Base-by-base conservation (phyloP, 2,329 filamentous ascomycete species). In the Aspergillus pseudoterreus region DNA sequence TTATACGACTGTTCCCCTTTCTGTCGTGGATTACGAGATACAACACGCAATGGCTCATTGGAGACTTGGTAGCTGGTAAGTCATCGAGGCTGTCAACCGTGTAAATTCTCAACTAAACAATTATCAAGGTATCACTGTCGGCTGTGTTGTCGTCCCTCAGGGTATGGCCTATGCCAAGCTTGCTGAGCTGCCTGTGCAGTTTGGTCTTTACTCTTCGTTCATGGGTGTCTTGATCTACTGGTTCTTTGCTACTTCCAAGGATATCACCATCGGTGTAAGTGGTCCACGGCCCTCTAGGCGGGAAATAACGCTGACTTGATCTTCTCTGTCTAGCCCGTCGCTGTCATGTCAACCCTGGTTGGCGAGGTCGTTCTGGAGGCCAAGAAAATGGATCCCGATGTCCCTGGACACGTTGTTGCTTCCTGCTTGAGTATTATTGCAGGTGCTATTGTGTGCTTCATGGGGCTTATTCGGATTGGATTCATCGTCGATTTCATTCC, bases 231-330 rank as follows among this genome's bases (percentile, higher is more conserved):
- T 96, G 56, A 80, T 96, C 55, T 99, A 99, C 73, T 97, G 92
- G 92, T 88, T 96, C 67, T 97, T 97, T 65, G 94, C 92, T 32
- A 99, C 94, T 0, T 96, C 92, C 12, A 99, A 97, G 69, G 92
- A 99, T 71, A 97, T 99, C 65, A 96, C 92, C 9, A 97, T 97
- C 51, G 92, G 92, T 14, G 87, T 89, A 78, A 74, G 85, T 81
- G 2, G 24, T 45, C 58, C 30, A 17, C 4, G 19, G 3, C 6
- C 32, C 6, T 19, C n/a, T 19, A 10, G 9, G 15, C 27, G 19
- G 21, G n/a, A 17, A 12, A 39, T 19, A 36, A 14, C 11, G 15
- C 17, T 6, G 19, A 19, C 17, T 12, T 44, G 14, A 48, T 52
- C 22, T 33, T n/a, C 8, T 38, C 57, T n/a, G 12, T 42, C 4